phyloP scores from a whole-genome alignment of 2,329 filamentous ascomycete genomes.

The Fusarium acutatum region DNA sequence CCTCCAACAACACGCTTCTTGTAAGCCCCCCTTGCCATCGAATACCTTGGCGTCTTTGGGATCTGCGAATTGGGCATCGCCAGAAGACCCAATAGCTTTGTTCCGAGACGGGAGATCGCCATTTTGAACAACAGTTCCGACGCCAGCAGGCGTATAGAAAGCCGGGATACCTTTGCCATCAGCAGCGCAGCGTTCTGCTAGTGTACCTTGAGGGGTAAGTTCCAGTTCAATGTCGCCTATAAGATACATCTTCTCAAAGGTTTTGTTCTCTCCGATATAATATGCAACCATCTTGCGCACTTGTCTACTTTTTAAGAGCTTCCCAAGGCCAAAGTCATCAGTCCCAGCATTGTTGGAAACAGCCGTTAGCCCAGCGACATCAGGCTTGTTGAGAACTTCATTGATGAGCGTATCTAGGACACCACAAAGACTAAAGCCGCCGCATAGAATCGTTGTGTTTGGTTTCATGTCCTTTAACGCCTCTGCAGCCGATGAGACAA shows the following conservation, averaged over 20 bases:
- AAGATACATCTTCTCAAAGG: slow-evolving; percentile 89
- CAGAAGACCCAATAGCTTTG: slow-evolving; percentile 76
- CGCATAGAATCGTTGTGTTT: slow-evolving; percentile 77
- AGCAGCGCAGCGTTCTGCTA: slow-evolving; percentile 91
- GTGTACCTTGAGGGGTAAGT: slow-evolving; percentile 88
- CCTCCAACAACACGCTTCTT: too few species aligned
- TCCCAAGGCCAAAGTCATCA: slow-evolving; percentile 79
- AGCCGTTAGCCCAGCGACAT: slow-evolving; percentile 81
- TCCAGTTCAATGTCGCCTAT: slow-evolving; percentile 88
- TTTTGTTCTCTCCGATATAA: slow-evolving; percentile 96
- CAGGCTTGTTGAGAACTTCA: slow-evolving; percentile 71
- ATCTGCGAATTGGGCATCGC: slow-evolving; percentile 70
- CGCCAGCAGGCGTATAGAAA: slow-evolving; percentile 90
- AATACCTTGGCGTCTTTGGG: slow-evolving; percentile 93
- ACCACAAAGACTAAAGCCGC: slow-evolving; percentile 85
- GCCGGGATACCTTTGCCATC: slow-evolving; percentile 91
- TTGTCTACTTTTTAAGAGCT: slow-evolving; percentile 82
- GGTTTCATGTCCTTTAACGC: slow-evolving; percentile 81
- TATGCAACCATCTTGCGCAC: slow-evolving; percentile 92
- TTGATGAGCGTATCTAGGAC: slow-evolving; percentile 84
- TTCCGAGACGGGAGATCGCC: slow-evolving; percentile 86
- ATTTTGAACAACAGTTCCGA: slow-evolving; percentile 90
- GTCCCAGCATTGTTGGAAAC: slow-evolving; percentile 96
- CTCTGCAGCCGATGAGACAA: slow-evolving; percentile 73
- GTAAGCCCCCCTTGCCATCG: slow-evolving; percentile 69